Evolutionary conservation across 2,329 filamentous ascomycete genomes (phyloP).

Genomic region (Talaromyces atroroseus): DNA sequence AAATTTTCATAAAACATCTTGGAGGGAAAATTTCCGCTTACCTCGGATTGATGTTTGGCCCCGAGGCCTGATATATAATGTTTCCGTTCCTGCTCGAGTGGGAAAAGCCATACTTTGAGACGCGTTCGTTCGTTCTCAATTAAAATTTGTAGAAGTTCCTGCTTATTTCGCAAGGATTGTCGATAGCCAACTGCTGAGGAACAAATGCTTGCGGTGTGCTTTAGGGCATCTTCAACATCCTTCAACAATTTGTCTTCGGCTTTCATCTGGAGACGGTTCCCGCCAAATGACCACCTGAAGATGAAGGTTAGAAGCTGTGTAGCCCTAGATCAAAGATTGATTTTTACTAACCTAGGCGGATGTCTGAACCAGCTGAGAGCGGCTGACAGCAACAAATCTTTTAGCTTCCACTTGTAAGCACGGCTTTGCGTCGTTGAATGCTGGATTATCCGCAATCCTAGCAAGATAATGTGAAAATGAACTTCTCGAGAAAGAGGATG

Average conservation of each 20-base stretch:
- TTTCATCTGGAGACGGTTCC: constrained; percentile 87
- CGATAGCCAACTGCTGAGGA: constrained; percentile 45
- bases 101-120: constrained; percentile 83
- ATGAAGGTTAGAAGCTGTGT: background rate
- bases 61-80: constrained; percentile 44
- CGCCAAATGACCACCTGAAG: constrained; percentile 86
- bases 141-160: constrained; percentile 73
- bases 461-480: constrained; percentile 81
- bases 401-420: constrained; percentile 71
- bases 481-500: constrained; percentile 88
- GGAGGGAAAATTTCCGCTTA: constrained; percentile 16
- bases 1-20: background rate
- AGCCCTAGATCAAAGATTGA: background rate
- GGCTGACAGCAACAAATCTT: constrained; percentile 81
- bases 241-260: constrained; percentile 78
- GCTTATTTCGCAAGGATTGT: constrained; percentile 68
- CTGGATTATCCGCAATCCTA: constrained; percentile 71
- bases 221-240: constrained; percentile 66
- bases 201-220: constrained; percentile 58
- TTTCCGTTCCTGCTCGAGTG: constrained; percentile 61
- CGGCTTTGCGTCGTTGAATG: constrained; percentile 61
- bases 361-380: constrained; percentile 83
- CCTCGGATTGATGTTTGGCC: constrained; percentile 37
- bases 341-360: constrained; percentile 54
- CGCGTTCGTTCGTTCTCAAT: constrained; percentile 80